phyloP scores from a whole-genome alignment of 768 basidiomycete species.

The Tylopilus sp. region DNA sequence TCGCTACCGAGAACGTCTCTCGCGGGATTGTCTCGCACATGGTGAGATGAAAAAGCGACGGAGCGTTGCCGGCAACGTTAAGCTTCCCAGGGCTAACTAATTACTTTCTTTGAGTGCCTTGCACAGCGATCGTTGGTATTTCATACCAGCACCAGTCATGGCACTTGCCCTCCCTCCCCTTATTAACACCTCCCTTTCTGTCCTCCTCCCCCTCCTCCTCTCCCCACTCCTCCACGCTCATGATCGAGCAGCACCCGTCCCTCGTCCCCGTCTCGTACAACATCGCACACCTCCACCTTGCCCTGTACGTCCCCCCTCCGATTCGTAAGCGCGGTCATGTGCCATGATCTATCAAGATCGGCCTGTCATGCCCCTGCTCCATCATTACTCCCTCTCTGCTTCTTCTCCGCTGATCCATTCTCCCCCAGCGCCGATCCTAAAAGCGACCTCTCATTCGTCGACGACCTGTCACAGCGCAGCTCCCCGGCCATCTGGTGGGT shows the following conservation, averaged over 20 bases:
- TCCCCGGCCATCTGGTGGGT: conserved; percentile 49
- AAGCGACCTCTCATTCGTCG: conserved; percentile 38
- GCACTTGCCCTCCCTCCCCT: conserved; percentile 5
- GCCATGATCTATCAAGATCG: conserved; percentile 32
- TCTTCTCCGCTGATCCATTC: conserved; percentile 11
- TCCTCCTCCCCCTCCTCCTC: conserved; percentile 1
- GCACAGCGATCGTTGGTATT: conserved; percentile 35
- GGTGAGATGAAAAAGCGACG: conserved; percentile 28
- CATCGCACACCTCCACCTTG: conserved; percentile 60
- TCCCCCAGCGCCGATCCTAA: conserved; percentile 39
- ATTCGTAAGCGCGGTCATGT: conserved; percentile 26
- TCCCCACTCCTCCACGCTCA: conserved; percentile 26
- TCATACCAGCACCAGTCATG: conserved; percentile 19
- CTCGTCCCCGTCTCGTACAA: conserved; percentile 47
- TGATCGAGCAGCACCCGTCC: conserved; percentile 55
- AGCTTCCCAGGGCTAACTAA: conserved; percentile 35
- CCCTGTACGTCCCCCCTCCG: conserved; percentile 44
- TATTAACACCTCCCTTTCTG: conserved; percentile 20
- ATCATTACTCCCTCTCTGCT: conserved; percentile 2
- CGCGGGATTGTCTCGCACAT: conserved; percentile 29
- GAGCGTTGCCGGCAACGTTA: conserved; percentile 33
- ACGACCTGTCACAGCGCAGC: conserved; percentile 45
- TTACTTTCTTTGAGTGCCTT: conserved; percentile 31
- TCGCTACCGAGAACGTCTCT: conserved; percentile 37
- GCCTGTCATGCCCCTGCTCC: conserved; percentile 19